Conservation (phyloP, 192 early-diverging fungal genomes). For the Backusella parvicylindrica region DNA sequence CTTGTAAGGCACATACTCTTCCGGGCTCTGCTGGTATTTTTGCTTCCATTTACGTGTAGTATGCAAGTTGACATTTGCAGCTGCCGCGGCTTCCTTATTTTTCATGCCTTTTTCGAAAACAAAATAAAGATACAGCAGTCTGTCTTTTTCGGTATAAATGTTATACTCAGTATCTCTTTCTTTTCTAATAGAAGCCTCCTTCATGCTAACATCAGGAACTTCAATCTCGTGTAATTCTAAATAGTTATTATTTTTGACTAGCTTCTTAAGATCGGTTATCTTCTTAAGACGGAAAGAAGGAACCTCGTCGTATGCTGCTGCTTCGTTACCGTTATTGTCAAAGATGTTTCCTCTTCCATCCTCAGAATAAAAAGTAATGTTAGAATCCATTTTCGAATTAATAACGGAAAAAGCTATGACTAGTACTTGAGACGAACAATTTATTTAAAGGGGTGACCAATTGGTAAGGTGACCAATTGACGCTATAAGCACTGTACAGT, state of each 20-base stretch:
- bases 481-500: too few relatives aligned
- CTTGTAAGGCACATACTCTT: not conserved
- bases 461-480: not conserved
- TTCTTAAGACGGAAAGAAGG: conserved; percentile 4
- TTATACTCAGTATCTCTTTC: not conserved
- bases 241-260: not conserved
- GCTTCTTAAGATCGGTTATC: not conserved
- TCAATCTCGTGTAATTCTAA: not conserved
- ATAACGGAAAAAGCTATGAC: not conserved
- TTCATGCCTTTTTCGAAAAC: not conserved
- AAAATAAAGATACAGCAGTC: not conserved
- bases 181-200: not conserved
- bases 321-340: not conserved
- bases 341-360: not conserved
- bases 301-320: not conserved
- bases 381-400: not conserved
- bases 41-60: conserved; percentile 4
- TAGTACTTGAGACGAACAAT: not conserved
- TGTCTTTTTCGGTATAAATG: not conserved
- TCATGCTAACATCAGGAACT: not conserved
- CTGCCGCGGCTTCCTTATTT: not conserved
- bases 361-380: not conserved
- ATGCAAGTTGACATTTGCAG: not conserved
- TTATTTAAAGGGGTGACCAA: not conserved
- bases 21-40: not conserved